Evolutionary conservation across 257 asterid species (phyloP).

Genomic region (Scutellaria minor): DNA sequence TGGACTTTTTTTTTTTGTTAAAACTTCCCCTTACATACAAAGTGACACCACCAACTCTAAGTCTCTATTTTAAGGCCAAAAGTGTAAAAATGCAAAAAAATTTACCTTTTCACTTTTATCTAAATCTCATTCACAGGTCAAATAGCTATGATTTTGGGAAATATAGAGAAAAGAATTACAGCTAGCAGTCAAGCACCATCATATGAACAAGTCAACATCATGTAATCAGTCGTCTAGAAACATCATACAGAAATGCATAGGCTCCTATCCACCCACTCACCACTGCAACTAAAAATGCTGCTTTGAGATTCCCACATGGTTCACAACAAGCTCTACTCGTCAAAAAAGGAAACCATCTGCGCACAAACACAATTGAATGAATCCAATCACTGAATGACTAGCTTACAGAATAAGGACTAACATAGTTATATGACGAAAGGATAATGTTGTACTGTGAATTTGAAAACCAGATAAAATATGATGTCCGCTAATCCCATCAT

Average conservation of each 20-base stretch:
- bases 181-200: slow-evolving; percentile 1
- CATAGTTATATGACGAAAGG: slow-evolving; percentile 8
- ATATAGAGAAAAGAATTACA: background rate
- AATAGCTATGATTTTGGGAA: slow-evolving; percentile 5
- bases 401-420: slow-evolving; percentile 20
- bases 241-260: slow-evolving; percentile 9
- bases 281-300: slow-evolving; percentile 99
- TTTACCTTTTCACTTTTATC: background rate
- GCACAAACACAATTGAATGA: slow-evolving; percentile 32
- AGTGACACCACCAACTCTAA: slow-evolving; percentile 9
- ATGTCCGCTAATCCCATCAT: slow-evolving; percentile 16
- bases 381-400: slow-evolving; percentile 25
- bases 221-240: slow-evolving; percentile 18
- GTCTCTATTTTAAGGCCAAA: background rate
- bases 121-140: slow-evolving; percentile 19
- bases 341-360: slow-evolving; percentile 98
- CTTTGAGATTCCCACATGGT: slow-evolving; percentile 98
- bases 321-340: slow-evolving; percentile 95
- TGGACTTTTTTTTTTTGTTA: background rate
- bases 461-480: slow-evolving; percentile 10
- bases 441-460: slow-evolving; percentile 10
- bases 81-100: background rate
- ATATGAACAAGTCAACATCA: slow-evolving; percentile 19
- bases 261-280: slow-evolving; percentile 56
- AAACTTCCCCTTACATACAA: background rate